phyloP scores from a whole-genome alignment of 495 filamentous ascomycete species.

The Podospora fimiseda region DNA sequence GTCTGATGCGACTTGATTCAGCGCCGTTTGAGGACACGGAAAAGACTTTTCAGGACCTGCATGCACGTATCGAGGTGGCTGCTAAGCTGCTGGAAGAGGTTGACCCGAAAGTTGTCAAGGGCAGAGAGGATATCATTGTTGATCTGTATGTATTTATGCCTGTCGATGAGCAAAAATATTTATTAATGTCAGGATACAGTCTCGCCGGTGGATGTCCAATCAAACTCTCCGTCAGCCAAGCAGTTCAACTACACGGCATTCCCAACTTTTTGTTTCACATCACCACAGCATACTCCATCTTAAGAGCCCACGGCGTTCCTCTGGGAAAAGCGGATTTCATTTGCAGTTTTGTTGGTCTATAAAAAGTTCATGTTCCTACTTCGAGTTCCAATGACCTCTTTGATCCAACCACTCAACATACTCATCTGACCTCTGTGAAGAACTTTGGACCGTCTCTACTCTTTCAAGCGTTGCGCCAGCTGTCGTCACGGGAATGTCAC shows the following conservation, averaged over 20 bases:
- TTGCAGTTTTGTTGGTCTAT: background rate
- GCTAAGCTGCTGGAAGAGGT: slow-evolving; percentile 24
- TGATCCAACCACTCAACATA: too few relatives aligned
- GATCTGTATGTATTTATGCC: slow-evolving; percentile 8
- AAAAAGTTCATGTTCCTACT: too few relatives aligned
- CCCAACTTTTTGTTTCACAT: slow-evolving; percentile 60
- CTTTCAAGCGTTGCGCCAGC: too few relatives aligned
- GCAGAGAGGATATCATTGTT: slow-evolving; percentile 24
- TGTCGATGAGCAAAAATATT: background rate
- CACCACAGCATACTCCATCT: slow-evolving; percentile 47
- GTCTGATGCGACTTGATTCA: slow-evolving; percentile 9
- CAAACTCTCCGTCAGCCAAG: slow-evolving; percentile 10
- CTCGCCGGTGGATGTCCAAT: background rate
- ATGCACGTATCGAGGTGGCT: slow-evolving; percentile 17
- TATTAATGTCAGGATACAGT: too few relatives aligned
- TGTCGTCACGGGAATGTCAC: background rate
- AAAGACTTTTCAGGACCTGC: slow-evolving; percentile 18
- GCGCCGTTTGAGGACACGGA: slow-evolving; percentile 16
- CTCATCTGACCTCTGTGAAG: too few relatives aligned
- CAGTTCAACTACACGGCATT: slow-evolving; percentile 35
- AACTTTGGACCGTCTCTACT: too few relatives aligned
- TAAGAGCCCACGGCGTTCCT: slow-evolving; percentile 50
- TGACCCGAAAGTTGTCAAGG: slow-evolving; percentile 34
- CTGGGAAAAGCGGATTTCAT: slow-evolving; percentile 50
- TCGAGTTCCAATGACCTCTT: too few relatives aligned